A percentile compares a stretch with the other conserved stretches of the same genome.
Conservation (phyloP, 108 stramenopile genomes). For the Skeletonema menzelii region DNA sequence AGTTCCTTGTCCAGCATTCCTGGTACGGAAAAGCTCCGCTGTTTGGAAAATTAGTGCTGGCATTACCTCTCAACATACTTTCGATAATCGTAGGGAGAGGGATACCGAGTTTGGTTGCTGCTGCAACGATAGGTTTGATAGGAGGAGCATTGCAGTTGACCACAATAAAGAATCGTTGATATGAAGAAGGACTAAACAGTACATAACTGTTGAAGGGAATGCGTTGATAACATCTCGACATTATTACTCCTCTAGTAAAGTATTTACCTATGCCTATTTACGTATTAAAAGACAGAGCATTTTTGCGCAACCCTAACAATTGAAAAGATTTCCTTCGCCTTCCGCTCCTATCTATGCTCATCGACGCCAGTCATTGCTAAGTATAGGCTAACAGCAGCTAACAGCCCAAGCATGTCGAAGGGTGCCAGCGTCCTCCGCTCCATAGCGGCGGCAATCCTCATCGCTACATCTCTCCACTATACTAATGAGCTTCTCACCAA, state of each 20-base stretch:
- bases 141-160: slow-evolving; percentile 47
- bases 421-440: neutral
- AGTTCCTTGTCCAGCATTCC: slow-evolving; percentile 33
- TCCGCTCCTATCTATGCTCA: no score
- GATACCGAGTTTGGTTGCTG: slow-evolving; percentile 58
- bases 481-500: neutral
- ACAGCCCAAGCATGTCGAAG: neutral
- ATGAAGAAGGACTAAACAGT: neutral
- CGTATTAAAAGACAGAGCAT: no score
- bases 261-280: no score
- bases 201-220: no score
- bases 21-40: slow-evolving; percentile 43
- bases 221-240: no score
- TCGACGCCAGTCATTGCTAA: no score
- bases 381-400: neutral
- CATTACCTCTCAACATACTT: slow-evolving; percentile 60
- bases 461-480: neutral
- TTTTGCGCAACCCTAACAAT: no score
- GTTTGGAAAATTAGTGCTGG: slow-evolving; percentile 20
- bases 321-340: neutral
- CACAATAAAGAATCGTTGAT: neutral
- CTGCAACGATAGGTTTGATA: slow-evolving; percentile 47
- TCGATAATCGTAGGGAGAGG: slow-evolving; percentile 61
- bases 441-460: neutral
- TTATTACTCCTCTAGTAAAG: no score